phyloP scores from a whole-genome alignment of 208 protist genomes.

The Porcisia deanei region DNA sequence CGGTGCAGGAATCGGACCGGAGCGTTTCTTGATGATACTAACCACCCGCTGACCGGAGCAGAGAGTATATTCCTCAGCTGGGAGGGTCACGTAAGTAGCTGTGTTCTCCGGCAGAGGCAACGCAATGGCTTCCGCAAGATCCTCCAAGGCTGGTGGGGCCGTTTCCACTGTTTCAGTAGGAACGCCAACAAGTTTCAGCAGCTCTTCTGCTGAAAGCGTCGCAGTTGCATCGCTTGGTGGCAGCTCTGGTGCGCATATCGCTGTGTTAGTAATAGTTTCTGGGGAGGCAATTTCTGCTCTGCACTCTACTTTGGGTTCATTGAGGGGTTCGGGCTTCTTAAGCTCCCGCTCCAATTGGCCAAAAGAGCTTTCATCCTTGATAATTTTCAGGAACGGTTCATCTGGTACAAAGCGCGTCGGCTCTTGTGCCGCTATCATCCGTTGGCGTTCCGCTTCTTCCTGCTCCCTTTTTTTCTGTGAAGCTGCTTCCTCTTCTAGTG shows the following conservation, averaged over 20 bases:
- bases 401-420: conserved; percentile 9
- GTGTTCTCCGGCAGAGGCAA: conserved; percentile 19
- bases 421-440: conserved; percentile 14
- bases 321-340: conserved; percentile 11
- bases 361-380: conserved; percentile 68
- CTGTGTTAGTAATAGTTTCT: neutral
- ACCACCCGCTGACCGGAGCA: conserved; percentile 65
- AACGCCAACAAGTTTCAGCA: conserved; percentile 67
- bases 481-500: conserved; percentile 44
- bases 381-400: conserved; percentile 58
- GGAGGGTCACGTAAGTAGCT: conserved; percentile 49
- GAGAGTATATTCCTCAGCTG: conserved; percentile 77
- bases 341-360: conserved; percentile 13
- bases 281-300: neutral
- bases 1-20: conserved; percentile 59
- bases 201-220: conserved; percentile 45
- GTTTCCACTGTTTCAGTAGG: conserved; percentile 13
- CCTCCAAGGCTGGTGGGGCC: conserved; percentile 3
- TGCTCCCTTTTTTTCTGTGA: conserved; percentile 31
- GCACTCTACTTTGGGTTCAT: conserved; percentile 5
- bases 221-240: conserved; percentile 11
- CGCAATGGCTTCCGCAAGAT: conserved; percentile 6
- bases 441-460: conserved; percentile 15
- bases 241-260: neutral
- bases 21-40: conserved; percentile 56